Evolutionary conservation across 768 basidiomycete genomes (phyloP).

Genomic region (Boletales sp.): DNA sequence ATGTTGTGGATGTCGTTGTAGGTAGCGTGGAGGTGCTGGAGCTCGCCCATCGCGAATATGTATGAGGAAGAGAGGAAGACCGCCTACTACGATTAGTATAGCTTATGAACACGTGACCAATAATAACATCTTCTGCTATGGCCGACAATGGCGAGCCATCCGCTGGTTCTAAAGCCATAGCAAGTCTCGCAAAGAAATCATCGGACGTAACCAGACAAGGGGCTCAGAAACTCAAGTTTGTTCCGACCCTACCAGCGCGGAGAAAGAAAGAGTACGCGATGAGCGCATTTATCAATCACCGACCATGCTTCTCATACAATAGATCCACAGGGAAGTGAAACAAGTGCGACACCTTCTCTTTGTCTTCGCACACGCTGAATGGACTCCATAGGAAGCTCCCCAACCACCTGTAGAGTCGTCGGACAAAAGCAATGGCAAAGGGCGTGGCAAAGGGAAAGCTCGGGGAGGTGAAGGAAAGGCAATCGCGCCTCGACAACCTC

Average conservation of each 20-base stretch:
- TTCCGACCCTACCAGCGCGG: conserved; percentile 69
- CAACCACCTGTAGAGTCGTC: conserved; percentile 32
- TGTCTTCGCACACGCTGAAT: conserved; percentile 1
- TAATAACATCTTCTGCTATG: conserved; percentile 9
- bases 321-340: conserved; percentile 55
- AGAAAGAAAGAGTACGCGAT: conserved; percentile 75
- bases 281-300: conserved; percentile 4
- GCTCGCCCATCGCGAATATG: conserved; percentile 31
- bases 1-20: conserved; percentile 94
- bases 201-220: conserved; percentile 71
- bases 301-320: conserved; percentile 11
- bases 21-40: conserved; percentile 66
- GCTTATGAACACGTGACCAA: conserved; percentile 14
- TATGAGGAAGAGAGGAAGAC: background rate
- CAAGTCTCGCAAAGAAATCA: conserved; percentile 69
- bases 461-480: conserved; percentile 53
- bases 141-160: conserved; percentile 17
- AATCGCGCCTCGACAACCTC: conserved; percentile 41
- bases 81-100: background rate
- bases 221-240: conserved; percentile 75
- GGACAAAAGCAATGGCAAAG: conserved; percentile 42
- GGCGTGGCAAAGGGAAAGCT: conserved; percentile 48
- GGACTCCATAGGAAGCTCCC: conserved; percentile 44
- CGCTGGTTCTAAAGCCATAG: conserved; percentile 58
- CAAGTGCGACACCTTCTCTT: conserved; percentile 39